These are phyloP conservation scores for Mycena filopes DNA, from an alignment of 768 basidiomycete genomes.

Conservation along the genomic window DNA sequence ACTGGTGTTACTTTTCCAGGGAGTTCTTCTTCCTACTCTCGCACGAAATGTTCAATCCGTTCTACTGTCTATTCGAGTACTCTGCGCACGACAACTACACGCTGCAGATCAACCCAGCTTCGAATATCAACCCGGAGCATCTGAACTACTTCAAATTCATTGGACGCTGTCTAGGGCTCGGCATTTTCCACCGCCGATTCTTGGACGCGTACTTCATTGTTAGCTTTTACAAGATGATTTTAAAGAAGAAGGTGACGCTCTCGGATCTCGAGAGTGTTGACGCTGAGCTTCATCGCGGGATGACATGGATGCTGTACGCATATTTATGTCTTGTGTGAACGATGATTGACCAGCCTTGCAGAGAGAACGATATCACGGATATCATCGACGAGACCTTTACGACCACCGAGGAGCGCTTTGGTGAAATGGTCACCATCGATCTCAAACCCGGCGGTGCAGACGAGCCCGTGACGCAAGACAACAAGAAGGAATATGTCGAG, in stretches of 20 bases:
- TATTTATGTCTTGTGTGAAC: constrained; percentile 13
- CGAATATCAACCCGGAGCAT: constrained; percentile 98
- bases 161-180: constrained; percentile 92
- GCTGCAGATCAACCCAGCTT: constrained; percentile 98
- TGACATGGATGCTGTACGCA: constrained; percentile 98
- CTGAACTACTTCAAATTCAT: constrained; percentile 99
- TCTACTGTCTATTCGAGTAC: constrained; percentile 99
- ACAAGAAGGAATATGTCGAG: constrained; percentile 99
- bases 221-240: constrained; percentile 99
- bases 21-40: constrained; percentile 99
- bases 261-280: constrained; percentile 97
- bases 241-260: constrained; percentile 96
- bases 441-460: constrained; percentile 90
- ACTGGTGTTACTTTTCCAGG: constrained; percentile 63
- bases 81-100: constrained; percentile 99
- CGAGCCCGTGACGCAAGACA: constrained; percentile 91
- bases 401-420: constrained; percentile 96
- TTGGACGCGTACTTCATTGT: constrained; percentile 99
- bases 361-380: constrained; percentile 98
- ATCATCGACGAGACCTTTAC: constrained; percentile 98
- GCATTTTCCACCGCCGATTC: constrained; percentile 99
- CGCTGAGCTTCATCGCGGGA: constrained; percentile 90
- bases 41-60: constrained; percentile 99
- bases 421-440: constrained; percentile 97
- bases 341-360: constrained; percentile 46